Evolutionary conservation across 805 yeast species (phyloP).

Genomic region (Komagataella phaffii): DNA sequence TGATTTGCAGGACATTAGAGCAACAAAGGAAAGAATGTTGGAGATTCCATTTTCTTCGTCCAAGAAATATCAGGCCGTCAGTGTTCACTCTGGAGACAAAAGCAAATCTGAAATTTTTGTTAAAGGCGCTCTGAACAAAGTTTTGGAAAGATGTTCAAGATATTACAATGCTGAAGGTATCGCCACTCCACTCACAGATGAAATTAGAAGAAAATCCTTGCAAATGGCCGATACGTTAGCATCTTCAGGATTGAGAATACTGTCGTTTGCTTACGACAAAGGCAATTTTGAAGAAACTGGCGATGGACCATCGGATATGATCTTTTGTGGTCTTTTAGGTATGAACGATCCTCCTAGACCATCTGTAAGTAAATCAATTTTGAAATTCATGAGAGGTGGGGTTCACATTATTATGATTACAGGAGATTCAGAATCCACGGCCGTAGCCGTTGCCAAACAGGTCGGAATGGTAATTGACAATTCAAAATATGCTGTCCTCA

Average conservation of each 20-base stretch:
- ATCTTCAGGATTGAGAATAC: slow-evolving; percentile 70
- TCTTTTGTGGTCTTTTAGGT: slow-evolving; percentile 80
- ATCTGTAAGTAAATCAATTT: slow-evolving; percentile 63
- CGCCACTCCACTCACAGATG: slow-evolving; percentile 41
- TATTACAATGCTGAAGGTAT: slow-evolving; percentile 50
- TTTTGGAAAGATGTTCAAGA: slow-evolving; percentile 46
- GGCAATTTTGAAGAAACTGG: slow-evolving; percentile 19
- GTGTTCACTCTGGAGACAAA: slow-evolving; percentile 45
- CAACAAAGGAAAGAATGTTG: slow-evolving; percentile 38
- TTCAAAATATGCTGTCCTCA: slow-evolving; percentile 54
- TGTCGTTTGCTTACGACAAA: slow-evolving; percentile 55
- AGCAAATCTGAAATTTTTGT: slow-evolving; percentile 47
- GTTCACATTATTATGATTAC: slow-evolving; percentile 98
- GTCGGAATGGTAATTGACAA: slow-evolving; percentile 77
- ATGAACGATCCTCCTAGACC: slow-evolving; percentile 98
- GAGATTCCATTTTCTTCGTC: slow-evolving; percentile 80
- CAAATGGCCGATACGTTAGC: slow-evolving; percentile 58
- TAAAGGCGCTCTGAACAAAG: slow-evolving; percentile 84
- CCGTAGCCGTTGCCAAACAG: slow-evolving; percentile 70
- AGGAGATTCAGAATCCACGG: slow-evolving; percentile 86
- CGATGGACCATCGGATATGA: slow-evolving; percentile 40
- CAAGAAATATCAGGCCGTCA: slow-evolving; percentile 86
- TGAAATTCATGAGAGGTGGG: slow-evolving; percentile 75
- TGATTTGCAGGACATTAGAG: slow-evolving; percentile 60
- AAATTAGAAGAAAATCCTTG: slow-evolving; percentile 29